Evolutionary conservation across 225 moss, liverwort and hornwort genomes (phyloP).

Genomic region (Sphagnum tenellum): DNA sequence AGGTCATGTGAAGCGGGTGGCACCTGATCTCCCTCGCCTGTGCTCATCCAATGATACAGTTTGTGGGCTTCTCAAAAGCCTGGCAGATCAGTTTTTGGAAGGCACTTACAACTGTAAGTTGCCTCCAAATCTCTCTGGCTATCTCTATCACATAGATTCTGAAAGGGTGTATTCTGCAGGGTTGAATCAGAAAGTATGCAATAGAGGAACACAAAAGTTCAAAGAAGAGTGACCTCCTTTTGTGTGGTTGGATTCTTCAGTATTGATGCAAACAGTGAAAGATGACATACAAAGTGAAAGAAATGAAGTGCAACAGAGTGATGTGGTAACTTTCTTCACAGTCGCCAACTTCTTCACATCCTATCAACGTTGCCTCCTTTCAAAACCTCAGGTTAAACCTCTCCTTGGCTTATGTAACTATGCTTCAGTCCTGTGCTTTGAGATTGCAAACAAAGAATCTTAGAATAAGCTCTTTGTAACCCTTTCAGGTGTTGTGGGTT

Average conservation of each 20-base stretch:
- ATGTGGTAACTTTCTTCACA: slow-evolving; percentile 63
- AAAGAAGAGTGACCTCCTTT: too few species aligned
- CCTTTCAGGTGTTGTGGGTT: slow-evolving; percentile 25
- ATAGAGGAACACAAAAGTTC: neutral
- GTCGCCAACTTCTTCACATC: slow-evolving; percentile 73
- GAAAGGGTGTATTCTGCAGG: neutral
- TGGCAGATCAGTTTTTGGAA: slow-evolving; percentile 72
- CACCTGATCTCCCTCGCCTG: slow-evolving; percentile 33
- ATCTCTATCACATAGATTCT: too few species aligned
- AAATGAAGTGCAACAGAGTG: slow-evolving; percentile 37
- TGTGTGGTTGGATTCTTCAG: slow-evolving; percentile 16
- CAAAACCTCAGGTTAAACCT: slow-evolving; percentile 1
- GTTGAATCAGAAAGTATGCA: neutral
- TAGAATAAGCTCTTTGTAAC: too few species aligned
- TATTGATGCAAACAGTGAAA: slow-evolving; percentile 89
- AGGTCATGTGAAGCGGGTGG: slow-evolving; percentile 74
- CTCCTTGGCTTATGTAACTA: too few species aligned
- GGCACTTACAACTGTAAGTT: slow-evolving; percentile 85
- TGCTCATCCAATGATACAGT: slow-evolving; percentile 40
- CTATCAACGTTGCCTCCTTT: slow-evolving; percentile 45
- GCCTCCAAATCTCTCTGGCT: neutral
- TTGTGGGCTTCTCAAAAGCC: slow-evolving; percentile 55
- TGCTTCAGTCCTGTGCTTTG: too few species aligned
- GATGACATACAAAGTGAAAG: slow-evolving; percentile 78
- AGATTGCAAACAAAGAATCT: too few species aligned